These are phyloP conservation scores for Hypoxylon lenormandii DNA, from an alignment of 495 filamentous ascomycete genomes.

Conservation along the genomic window DNA sequence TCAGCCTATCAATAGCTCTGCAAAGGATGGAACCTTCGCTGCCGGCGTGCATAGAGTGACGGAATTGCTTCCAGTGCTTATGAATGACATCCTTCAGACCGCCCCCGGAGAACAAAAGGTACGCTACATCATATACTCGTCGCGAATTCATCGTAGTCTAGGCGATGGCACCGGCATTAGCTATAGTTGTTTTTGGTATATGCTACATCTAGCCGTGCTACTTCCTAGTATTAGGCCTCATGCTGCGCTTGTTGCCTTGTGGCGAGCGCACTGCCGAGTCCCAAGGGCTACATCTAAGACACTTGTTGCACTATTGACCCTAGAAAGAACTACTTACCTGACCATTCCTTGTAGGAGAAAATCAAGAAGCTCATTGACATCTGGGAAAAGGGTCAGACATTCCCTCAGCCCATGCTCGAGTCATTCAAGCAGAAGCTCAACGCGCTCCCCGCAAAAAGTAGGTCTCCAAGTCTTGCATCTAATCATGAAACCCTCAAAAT, in stretches of 20 bases:
- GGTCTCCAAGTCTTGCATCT: conserved; percentile 57
- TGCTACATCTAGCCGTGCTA: conserved; percentile 50
- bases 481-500: conserved; percentile 26
- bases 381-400: conserved; percentile 95
- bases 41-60: conserved; percentile 97
- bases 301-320: conserved; percentile 35
- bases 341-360: conserved; percentile 79
- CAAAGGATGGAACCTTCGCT: conserved; percentile 89
- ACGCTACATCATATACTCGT: conserved; percentile 67
- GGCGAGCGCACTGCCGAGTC: conserved; percentile 14
- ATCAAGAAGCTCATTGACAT: conserved; percentile 96
- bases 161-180: conserved; percentile 48
- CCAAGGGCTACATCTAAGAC: conserved; percentile 16
- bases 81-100: conserved; percentile 92
- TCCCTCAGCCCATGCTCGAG: conserved; percentile 82
- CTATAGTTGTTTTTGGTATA: conserved; percentile 49
- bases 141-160: conserved; percentile 51
- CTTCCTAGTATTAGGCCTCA: conserved; percentile 26
- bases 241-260: neutral
- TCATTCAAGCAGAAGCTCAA: conserved; percentile 88
- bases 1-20: conserved; percentile 78
- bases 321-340: conserved; percentile 56
- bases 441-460: conserved; percentile 70
- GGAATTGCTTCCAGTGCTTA: conserved; percentile 88
- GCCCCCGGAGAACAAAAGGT: conserved; percentile 98